Base-by-base conservation (phyloP, 257 asterid genomes). In the Hygrophila difformis region DNA sequence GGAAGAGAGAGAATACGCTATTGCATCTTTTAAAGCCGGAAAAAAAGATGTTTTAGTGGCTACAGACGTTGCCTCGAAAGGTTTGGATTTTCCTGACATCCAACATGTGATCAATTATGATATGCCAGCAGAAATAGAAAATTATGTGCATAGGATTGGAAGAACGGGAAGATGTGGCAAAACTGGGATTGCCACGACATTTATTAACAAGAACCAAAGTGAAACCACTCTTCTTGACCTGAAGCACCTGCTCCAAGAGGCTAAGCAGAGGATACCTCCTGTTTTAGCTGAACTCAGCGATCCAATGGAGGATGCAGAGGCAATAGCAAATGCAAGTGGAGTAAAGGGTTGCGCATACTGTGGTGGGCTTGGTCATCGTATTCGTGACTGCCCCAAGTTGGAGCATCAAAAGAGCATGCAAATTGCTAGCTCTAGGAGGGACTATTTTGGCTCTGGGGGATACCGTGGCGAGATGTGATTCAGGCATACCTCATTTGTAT, bases 41-140 rank as follows among this genome's bases (percentile, higher is more conserved):
- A 81, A 76, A 50, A 85, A 85, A 47, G 93, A 85, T 38, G 95
- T 85, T 18, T 66, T 85, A 51, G 95, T 78, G 18, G 95, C 92
- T 18, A 85, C 93, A 1, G 94, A 85, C 21, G 92, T 85, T 37
- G 95, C 94, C 39, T 85, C 95, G 0, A 81, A 85, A 60, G 94
- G 94, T 56, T 70, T 85, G 10, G 95, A 81, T 58, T 85, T 78
- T 53, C 95, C 93, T 0, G 95, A 84, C 45, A 84, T 81, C 49
- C 93, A 84, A 56, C 95, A 84, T 1, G 87, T 81, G 26, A 74
- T 86, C 42, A 86, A 86, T 68, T 86, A 74, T 7, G 94, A 86
- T 49, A 82, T 86, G 94, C 96, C 94, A 0, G 96, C 78, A 1
- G 94, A 86, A 62, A 82, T 86, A 15, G 94, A 86, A 60, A 86